Evolutionary conservation across 2,329 filamentous ascomycete species (phyloP).

Genomic region (Hirsutella rhossiliensis): DNA sequence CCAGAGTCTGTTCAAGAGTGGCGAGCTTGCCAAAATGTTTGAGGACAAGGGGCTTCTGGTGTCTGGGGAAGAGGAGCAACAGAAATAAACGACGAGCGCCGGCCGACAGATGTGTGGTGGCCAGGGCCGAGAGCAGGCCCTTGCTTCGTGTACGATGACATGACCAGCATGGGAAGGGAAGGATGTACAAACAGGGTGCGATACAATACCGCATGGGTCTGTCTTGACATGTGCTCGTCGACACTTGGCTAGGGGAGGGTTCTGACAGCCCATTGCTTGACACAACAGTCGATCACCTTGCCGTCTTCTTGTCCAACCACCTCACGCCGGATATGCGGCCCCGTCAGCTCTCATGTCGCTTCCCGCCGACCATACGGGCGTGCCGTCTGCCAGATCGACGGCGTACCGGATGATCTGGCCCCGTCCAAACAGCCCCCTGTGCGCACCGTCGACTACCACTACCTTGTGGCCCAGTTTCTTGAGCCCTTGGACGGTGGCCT

Average conservation of each 20-base stretch:
- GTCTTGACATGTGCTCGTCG: no score
- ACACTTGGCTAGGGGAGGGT: no score
- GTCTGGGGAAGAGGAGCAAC: constrained; percentile 33
- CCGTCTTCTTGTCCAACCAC: neutral
- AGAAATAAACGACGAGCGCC: constrained; percentile 3
- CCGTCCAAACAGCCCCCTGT: constrained; percentile 63
- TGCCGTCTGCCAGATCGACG: constrained; percentile 55
- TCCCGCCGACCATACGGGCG: constrained; percentile 71
- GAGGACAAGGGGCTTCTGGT: constrained; percentile 82
- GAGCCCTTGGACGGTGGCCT: constrained; percentile 56
- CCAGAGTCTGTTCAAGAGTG: constrained; percentile 94
- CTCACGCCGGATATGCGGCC: constrained; percentile 39
- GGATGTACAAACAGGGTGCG: no score
- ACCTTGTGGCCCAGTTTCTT: constrained; percentile 61
- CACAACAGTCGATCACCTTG: neutral
- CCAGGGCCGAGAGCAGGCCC: constrained; percentile 4
- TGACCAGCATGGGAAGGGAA: neutral
- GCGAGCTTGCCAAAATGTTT: constrained; percentile 80
- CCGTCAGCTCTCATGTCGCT: constrained; percentile 86
- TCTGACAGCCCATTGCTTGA: neutral
- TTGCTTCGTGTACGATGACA: neutral
- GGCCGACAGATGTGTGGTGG: constrained; percentile 5
- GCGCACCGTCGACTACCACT: constrained; percentile 51
- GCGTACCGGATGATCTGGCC: constrained; percentile 78
- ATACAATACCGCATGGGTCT: no score